These are phyloP conservation scores for Microdochium nivale DNA, from an alignment of 2,329 filamentous ascomycete genomes.

Conservation along the genomic window DNA sequence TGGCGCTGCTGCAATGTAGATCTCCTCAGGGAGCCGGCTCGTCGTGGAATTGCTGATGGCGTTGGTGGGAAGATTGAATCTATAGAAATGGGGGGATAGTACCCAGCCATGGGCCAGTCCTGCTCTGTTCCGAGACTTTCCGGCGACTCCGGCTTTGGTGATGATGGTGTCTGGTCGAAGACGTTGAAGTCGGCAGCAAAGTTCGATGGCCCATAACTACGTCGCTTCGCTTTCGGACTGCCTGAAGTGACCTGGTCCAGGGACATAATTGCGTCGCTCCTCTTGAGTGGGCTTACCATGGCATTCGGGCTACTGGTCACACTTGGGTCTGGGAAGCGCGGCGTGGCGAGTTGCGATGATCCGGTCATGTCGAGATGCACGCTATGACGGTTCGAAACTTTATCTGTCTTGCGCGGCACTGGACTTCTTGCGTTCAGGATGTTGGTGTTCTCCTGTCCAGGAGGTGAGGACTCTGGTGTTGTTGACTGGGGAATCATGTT, in stretches of 20 bases:
- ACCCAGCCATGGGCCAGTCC: conserved; percentile 30
- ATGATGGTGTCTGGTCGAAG: conserved; percentile 52
- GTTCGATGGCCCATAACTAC: conserved; percentile 71
- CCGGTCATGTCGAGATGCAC: conserved; percentile 49
- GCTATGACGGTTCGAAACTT: conserved; percentile 39
- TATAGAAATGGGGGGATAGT: conserved; percentile 11
- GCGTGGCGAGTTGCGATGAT: conserved; percentile 39
- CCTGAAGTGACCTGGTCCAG: conserved; percentile 69
- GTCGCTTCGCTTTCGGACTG: conserved; percentile 83
- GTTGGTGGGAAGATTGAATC: conserved; percentile 36
- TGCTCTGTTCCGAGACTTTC: conserved; percentile 37
- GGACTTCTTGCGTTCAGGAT: conserved; percentile 26
- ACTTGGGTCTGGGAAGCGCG: conserved; percentile 41
- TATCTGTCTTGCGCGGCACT: conserved; percentile 37
- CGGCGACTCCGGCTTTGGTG: conserved; percentile 40
- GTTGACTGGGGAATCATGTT: conserved; percentile 46
- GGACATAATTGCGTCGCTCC: conserved; percentile 84
- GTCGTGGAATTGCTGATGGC: conserved; percentile 51
- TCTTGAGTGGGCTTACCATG: conserved; percentile 78
- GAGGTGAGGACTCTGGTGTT: conserved; percentile 30
- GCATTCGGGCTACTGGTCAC: conserved; percentile 38
- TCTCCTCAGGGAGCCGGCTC: conserved; percentile 71
- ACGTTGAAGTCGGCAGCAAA: conserved; percentile 60
- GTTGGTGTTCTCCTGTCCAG: conserved; percentile 34
- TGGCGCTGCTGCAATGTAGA: conserved; percentile 83